Percentiles rank a stretch among this genome's conserved stretches.
phyloP scores from a whole-genome alignment of 495 filamentous ascomycete genomes.

The Entonaema liquescens region DNA sequence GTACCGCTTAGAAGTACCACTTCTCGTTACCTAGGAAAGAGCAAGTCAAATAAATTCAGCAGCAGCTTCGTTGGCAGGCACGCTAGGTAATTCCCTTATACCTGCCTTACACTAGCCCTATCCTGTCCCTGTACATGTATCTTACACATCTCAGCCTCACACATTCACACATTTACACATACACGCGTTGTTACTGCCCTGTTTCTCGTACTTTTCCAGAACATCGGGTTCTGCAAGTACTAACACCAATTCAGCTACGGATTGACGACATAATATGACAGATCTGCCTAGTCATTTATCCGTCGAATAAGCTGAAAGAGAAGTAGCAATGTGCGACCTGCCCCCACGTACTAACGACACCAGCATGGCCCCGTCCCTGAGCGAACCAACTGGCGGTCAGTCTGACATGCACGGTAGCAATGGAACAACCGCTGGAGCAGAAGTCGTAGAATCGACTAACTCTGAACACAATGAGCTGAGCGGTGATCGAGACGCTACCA shows the following conservation, averaged over 20 bases:
- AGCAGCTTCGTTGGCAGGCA: slow-evolving; percentile 2
- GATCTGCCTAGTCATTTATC: slow-evolving; percentile 26
- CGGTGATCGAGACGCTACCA: slow-evolving; percentile 10
- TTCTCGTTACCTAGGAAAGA: not conserved
- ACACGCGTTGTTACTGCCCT: slow-evolving; percentile 19
- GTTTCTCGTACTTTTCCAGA: slow-evolving; percentile 24
- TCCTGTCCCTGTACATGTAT: too few species aligned
- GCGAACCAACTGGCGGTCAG: slow-evolving; percentile 30
- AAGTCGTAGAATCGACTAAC: slow-evolving; percentile 1
- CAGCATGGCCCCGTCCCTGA: slow-evolving; percentile 1
- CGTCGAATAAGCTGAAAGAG: slow-evolving; percentile 13
- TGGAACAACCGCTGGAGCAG: not conserved
- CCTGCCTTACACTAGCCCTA: not conserved
- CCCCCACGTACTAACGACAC: slow-evolving; percentile 12
- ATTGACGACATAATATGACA: slow-evolving; percentile 25
- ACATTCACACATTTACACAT: not conserved
- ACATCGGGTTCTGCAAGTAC: slow-evolving; percentile 13
- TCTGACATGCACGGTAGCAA: slow-evolving; percentile 14
- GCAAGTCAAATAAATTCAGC: not conserved
- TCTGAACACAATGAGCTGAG: not conserved
- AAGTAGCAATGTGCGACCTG: slow-evolving; percentile 8
- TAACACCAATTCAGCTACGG: slow-evolving; percentile 19
- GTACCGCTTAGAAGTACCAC: not conserved
- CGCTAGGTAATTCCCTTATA: not conserved
- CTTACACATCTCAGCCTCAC: slow-evolving; percentile 36